A percentile compares a stretch with the other conserved stretches of the same genome.
phyloP scores from a whole-genome alignment of 163 green algal genomes.

The Volvox carteri region DNA sequence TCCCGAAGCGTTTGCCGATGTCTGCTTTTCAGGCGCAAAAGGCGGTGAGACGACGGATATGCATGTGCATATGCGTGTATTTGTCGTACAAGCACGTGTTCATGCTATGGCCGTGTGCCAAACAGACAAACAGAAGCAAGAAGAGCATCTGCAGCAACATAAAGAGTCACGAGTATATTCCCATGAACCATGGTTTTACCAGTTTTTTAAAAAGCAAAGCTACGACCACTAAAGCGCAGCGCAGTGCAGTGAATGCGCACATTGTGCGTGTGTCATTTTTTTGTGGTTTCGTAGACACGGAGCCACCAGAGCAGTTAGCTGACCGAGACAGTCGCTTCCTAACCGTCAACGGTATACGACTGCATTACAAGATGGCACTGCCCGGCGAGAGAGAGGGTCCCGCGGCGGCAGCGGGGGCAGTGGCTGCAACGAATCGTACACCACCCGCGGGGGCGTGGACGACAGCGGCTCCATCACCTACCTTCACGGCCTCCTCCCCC shows the following conservation, averaged over 20 bases:
- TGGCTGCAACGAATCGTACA: not conserved
- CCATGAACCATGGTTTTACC: no score
- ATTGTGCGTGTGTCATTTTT: not conserved
- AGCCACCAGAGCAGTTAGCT: constrained; percentile 5
- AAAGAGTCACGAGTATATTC: no score
- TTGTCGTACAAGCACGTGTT: no score
- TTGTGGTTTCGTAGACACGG: constrained; percentile 13
- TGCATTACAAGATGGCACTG: constrained; percentile 40
- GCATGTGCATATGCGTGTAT: no score
- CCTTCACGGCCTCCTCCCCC: not conserved
- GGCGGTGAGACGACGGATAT: no score
- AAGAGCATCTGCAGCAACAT: not conserved
- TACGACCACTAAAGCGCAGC: not conserved
- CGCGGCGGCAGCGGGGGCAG: not conserved
- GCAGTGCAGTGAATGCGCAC: not conserved
- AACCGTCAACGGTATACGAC: not conserved
- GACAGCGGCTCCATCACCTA: not conserved
- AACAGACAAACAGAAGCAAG: no score
- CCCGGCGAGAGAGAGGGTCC: not conserved
- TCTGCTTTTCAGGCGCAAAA: no score
- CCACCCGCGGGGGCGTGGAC: not conserved
- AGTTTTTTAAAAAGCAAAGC: not conserved
- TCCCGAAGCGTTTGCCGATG: no score
- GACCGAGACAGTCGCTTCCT: constrained; percentile 52
- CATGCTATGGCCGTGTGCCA: no score